Base-by-base conservation (phyloP, 768 basidiomycete genomes). In the Lactarius pseudohatsudake region DNA sequence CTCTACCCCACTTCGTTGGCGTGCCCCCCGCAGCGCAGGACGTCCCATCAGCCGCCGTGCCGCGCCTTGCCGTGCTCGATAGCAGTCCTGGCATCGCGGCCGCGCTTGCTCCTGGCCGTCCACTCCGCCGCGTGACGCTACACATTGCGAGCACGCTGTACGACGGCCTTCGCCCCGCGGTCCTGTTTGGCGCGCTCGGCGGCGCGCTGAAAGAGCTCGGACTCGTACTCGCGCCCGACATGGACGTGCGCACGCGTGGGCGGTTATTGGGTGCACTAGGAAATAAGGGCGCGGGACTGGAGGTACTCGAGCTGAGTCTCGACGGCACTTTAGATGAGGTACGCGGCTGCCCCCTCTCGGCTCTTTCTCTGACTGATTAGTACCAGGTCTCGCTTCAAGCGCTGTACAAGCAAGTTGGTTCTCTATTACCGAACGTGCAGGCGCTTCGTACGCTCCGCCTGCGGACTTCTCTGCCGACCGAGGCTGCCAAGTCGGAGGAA, bases 381-480 rank as follows among this genome's bases (percentile, higher is more conserved):
- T 57, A 10, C 20, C 22, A 62, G 66, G 66, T 64, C 22, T 59
- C 57, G 41, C 41, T 43, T 53, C 68, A 77, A 73, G 67, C 69
- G 22, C 69, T 78, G 30, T 74, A 76, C 62, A 75, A 72, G 61
- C 75, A 76, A 18, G 63, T 77, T 30, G 57, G 67, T 4, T 54
- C 66, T 45, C 57, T 75, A 34, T 68, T 78, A 2, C 67, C 74
- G 3, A 72, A 73, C 26, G 73, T 73, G 56, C 71, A 62, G n/a
- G 72, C 71, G 5, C 72, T 78, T n/a, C 73, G 55, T 41, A 71
- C 71, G 1, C 72, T 78, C 40, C 71, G 71, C 20, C 60, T 78
- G 58, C 22, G 77, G 75, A 62, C 81, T 80, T 10, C 76, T 74
- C 58, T 80, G 69, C 64, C 81, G 75, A 11, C 80, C 71, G 74